These are phyloP conservation scores for Cryptococcus sp. DNA, from an alignment of 1,284 basidiomycete species.

Conservation along the genomic window DNA sequence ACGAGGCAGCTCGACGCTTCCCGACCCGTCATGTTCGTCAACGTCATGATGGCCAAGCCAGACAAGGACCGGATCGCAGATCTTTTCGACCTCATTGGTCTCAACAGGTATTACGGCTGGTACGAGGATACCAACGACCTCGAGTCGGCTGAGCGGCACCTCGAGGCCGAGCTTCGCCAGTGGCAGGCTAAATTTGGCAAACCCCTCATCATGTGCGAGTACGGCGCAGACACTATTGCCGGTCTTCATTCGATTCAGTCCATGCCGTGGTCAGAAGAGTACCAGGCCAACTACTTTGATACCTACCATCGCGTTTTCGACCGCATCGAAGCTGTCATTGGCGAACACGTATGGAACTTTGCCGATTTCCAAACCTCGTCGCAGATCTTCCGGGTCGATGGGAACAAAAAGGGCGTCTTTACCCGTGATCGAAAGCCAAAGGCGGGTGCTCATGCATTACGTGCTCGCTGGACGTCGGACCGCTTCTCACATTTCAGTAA, in stretches of 20 bases:
- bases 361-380: constrained; percentile 27
- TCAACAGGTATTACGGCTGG: constrained; percentile 36
- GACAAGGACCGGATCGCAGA: constrained; percentile 22
- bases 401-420: constrained; percentile 35
- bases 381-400: constrained; percentile 31
- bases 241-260: constrained; percentile 23
- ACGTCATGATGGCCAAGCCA: constrained; percentile 13
- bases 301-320: constrained; percentile 33
- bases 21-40: constrained; percentile 29
- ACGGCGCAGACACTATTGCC: constrained; percentile 27
- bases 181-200: constrained; percentile 21
- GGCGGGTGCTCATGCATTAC: constrained; percentile 23
- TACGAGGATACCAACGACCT: constrained; percentile 29
- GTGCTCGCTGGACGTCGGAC: constrained; percentile 21
- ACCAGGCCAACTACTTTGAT: constrained; percentile 20
- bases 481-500: too few relatives aligned
- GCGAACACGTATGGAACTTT: constrained; percentile 37
- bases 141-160: constrained; percentile 16
- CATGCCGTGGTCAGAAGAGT: constrained; percentile 33
- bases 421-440: constrained; percentile 26
- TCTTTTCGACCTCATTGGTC: constrained; percentile 31
- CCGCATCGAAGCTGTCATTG: constrained; percentile 23
- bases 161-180: constrained; percentile 24
- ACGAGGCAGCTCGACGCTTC: constrained; percentile 25
- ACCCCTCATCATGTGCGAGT: constrained; percentile 29